Conservation (phyloP, 148 eudicot species). For the Pharnaceum exiguum region DNA sequence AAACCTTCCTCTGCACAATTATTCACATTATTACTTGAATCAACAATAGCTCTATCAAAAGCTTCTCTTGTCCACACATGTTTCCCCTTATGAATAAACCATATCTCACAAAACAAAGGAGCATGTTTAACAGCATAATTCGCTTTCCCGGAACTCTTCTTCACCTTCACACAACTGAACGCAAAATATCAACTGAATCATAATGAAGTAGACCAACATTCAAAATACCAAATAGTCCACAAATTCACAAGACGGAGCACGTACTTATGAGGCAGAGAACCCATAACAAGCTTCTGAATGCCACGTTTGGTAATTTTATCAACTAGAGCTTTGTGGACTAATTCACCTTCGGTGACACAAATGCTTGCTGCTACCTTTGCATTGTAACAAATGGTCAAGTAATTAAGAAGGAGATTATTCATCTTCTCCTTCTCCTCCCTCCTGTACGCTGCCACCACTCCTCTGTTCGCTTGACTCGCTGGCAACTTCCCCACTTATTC, state of each 20-base stretch:
- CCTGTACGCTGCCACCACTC: slow-evolving; percentile 55
- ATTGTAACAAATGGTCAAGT: slow-evolving; percentile 42
- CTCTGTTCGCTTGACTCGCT: slow-evolving; percentile 53
- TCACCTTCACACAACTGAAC: slow-evolving; percentile 56
- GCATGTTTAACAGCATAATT: slow-evolving; percentile 54
- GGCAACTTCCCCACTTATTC: slow-evolving; percentile 84
- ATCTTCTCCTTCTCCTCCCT: slow-evolving; percentile 53
- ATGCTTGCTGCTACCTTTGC: slow-evolving; percentile 56
- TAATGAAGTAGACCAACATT: not conserved
- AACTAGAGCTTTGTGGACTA: slow-evolving; percentile 56
- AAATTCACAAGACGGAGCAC: slow-evolving; percentile 3
- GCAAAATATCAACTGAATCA: slow-evolving; percentile 8
- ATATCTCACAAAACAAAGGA: slow-evolving; percentile 69
- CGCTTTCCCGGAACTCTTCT: slow-evolving; percentile 46
- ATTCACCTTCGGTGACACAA: slow-evolving; percentile 46
- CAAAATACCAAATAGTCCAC: not conserved
- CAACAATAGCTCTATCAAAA: slow-evolving; percentile 18
- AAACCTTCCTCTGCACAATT: slow-evolving; percentile 17
- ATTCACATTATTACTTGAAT: slow-evolving; percentile 10
- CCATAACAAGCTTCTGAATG: slow-evolving; percentile 65
- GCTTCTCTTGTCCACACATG: slow-evolving; percentile 67
- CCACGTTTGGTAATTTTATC: slow-evolving; percentile 39
- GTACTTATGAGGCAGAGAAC: slow-evolving; percentile 50
- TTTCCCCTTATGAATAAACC: slow-evolving; percentile 67
- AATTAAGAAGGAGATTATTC: slow-evolving; percentile 40